Base-by-base conservation (phyloP, 306 rosid species). In the Dryas octopetala region DNA sequence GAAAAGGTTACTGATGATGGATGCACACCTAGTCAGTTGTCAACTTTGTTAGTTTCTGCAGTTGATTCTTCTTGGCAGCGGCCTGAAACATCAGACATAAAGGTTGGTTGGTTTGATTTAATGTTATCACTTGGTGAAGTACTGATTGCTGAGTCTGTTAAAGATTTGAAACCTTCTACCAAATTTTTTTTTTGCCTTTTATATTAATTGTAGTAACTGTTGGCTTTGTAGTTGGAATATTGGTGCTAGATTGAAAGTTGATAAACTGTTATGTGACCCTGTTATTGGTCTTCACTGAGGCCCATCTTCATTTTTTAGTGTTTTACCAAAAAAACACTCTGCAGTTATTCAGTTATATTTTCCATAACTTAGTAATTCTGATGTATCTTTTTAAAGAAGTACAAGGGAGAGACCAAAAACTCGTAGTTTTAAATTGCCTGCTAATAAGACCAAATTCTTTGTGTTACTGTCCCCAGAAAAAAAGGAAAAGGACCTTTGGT, bases 1-100 rank as follows among this genome's bases (percentile, higher is more conserved):
- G 99, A 93, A 81, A 81, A 78, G 79, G 86, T 92, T 74, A 68
- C 87, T 74, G 92, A 92, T 44, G 98, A 96, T 46, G 96, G 89
- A 81, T 76, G 55, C 81, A 89, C 96, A 58, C 77, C 90, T 73
- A 89, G 83, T 73, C 97, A 86, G 83, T 83, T 96, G 79, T 92
- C 97, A 66, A 71, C 91, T 58, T 74, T 92, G 80, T 79, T 96
- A 62, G 86, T 89, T 73, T 92, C 97, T 77, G 72, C 89, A 11
- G 90, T 76, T 75, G 93, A 92, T 80, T 89, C 94, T 69, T 83
- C 96, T 19, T 83, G 88, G 87, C 91, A 81, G 63, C 83, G 88
- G 79, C 84, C 93, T 45, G 99, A 96, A 80, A 86, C 88, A 63
- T 65, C 87, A 16, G 98, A 92, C 51, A 77, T 83, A 67, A 92